Evolutionary conservation across 2,329 filamentous ascomycete species (phyloP).

Genomic region (Microdochium paspali): DNA sequence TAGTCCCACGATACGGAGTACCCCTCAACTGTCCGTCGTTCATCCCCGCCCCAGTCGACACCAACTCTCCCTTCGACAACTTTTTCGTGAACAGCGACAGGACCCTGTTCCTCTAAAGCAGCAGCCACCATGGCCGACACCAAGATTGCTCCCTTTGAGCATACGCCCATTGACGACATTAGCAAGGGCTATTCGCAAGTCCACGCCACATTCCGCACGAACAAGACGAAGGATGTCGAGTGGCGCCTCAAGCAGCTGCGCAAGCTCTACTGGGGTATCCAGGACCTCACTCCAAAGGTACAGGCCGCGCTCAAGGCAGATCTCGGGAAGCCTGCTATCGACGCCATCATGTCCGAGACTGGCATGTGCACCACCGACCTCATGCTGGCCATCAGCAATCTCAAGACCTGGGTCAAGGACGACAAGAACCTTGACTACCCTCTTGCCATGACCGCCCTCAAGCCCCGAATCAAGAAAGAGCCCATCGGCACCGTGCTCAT

Average conservation of each 20-base stretch:
- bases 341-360: conserved; percentile 66
- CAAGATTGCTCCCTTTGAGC: conserved; percentile 40
- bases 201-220: conserved; percentile 62
- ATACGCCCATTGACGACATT: conserved; percentile 60
- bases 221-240: conserved; percentile 73
- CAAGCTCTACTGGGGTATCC: conserved; percentile 88
- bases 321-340: conserved; percentile 67
- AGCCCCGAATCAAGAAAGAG: conserved; percentile 73
- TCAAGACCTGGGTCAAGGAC: conserved; percentile 76
- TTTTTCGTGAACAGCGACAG: not conserved
- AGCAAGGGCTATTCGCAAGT: conserved; percentile 47
- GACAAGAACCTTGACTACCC: conserved; percentile 64
- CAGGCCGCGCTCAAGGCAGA: conserved; percentile 69
- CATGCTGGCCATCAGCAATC: conserved; percentile 65
- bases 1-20: too few relatives aligned
- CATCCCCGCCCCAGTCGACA: too few relatives aligned
- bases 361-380: conserved; percentile 75
- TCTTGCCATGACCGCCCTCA: conserved; percentile 58
- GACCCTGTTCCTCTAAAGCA: not conserved
- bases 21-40: too few relatives aligned
- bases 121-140: conserved; percentile 14
- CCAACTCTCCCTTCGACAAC: not conserved
- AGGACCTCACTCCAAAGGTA: conserved; percentile 67
- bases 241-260: conserved; percentile 81
- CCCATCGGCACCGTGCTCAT: conserved; percentile 76